Evolutionary conservation across 2,329 filamentous ascomycete species (phyloP), one percentile per base, ranked within the genome.

Genomic region (Magnaporthiopsis poae): DNA sequence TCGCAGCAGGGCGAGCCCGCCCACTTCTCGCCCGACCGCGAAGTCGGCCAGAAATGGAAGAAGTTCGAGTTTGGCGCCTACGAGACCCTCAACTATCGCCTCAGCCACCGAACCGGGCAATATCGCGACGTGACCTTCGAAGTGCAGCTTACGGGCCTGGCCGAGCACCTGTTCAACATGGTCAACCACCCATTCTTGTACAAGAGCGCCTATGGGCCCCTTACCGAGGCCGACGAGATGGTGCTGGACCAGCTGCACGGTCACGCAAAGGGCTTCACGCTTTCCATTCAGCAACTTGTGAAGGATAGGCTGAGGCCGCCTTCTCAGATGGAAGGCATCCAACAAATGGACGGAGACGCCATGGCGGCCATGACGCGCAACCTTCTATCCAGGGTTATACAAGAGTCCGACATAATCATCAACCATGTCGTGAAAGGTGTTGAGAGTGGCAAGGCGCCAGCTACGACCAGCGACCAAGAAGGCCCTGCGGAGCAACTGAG

Each of bases 81-180:
- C 35, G 33, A 67, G 56, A 66, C 63, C 52, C 35, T 52, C 59
- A 69, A 69, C 62, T 63, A 69, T 46, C 65, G 66, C 31, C 60
- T 69, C 18, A 65, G 64, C 39, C n/a, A 63, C n/a, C 27, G 36
- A 46, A 39, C 60, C 21, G 64, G 33, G 31, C 56, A 65, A 11
- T 69, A 63, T 27, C 62, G 39, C 29, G 29, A 63, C 25, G 62
- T 69, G 15, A 31, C 66, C 36, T 69, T 69, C 35, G 67, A 69
- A 61, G 46, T 69, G 18, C 68, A 69, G 56, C 39, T 68, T n/a
- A 69, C 68, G 25, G 68, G 61, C 29, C 56, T 68, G 29, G 63
- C 67, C 18, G 66, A 68, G 15, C 59, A 64, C 39, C 62, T 69
- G 2, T 69, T 68, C 46, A 69, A 69, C 62, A 66, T 61, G n/a